These are phyloP conservation scores for Dipodascopsis uninucleata DNA, from an alignment of 805 yeast species.

Conservation along the genomic window DNA sequence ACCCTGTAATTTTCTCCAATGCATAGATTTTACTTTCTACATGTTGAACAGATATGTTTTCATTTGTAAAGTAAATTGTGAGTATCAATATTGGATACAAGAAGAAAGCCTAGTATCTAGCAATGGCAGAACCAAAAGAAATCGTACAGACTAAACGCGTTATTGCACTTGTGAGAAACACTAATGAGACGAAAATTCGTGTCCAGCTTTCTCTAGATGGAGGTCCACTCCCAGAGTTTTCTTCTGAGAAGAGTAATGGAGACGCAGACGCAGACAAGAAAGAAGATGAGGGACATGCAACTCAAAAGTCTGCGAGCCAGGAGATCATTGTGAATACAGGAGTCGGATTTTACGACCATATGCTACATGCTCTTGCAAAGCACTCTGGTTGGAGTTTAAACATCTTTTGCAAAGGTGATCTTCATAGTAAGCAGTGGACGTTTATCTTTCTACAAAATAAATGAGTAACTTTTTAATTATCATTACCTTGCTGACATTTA, in stretches of 20 bases:
- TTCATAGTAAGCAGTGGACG: constrained; percentile 60
- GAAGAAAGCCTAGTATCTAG: no score
- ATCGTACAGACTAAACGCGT: no score
- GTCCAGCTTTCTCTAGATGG: constrained; percentile 82
- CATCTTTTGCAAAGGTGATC: constrained; percentile 87
- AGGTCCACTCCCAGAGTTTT: constrained; percentile 59
- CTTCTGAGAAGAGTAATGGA: constrained; percentile 41
- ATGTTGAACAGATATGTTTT: neutral
- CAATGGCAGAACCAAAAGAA: constrained; percentile 4
- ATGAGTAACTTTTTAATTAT: no score
- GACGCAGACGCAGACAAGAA: constrained; percentile 33
- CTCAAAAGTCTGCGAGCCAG: constrained; percentile 68
- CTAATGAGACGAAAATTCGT: constrained; percentile 93
- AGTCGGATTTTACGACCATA: constrained; percentile 92
- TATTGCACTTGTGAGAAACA: constrained; percentile 60
- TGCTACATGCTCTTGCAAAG: constrained; percentile 95
- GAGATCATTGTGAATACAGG: constrained; percentile 82
- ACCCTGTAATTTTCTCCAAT: neutral
- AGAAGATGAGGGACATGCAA: constrained; percentile 46
- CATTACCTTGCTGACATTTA: neutral
- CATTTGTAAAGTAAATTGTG: no score
- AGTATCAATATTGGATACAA: no score
- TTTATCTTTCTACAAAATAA: neutral
- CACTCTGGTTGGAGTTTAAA: constrained; percentile 94
- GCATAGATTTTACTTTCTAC: neutral